These are phyloP conservation scores for Globisporangium middletonii DNA, from an alignment of 352 stramenopile genomes.

Conservation along the genomic window DNA sequence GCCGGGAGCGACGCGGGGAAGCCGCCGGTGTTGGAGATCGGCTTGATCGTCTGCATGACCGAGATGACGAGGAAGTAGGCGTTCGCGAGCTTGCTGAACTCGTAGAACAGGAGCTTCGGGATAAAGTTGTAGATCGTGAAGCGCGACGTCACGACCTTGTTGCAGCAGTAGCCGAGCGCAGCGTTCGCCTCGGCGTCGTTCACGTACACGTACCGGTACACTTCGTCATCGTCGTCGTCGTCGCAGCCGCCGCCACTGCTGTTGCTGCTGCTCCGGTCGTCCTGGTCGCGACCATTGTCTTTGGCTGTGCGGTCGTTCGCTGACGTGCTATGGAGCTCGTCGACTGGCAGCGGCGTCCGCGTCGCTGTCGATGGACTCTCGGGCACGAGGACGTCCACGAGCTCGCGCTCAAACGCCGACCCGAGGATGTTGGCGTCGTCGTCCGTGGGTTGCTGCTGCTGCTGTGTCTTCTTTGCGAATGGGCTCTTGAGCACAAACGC, in stretches of 20 bases:
- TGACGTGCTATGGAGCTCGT: constrained; percentile 10
- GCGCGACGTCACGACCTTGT: constrained; percentile 86
- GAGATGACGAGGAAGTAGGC: constrained; percentile 93
- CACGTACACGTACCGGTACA: constrained; percentile 64
- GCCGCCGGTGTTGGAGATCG: constrained; percentile 89
- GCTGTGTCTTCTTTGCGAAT: not conserved
- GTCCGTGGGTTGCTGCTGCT: constrained; percentile 1
- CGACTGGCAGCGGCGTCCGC: constrained; percentile 1
- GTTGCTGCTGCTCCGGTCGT: not conserved
- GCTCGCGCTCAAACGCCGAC: constrained; percentile 9
- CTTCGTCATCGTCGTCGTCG: constrained; percentile 28
- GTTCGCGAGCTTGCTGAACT: constrained; percentile 90
- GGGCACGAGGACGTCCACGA: constrained; percentile 14
- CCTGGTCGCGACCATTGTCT: not conserved
- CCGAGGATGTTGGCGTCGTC: constrained; percentile 14
- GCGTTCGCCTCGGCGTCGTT: constrained; percentile 62
- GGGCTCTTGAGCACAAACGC: constrained; percentile 11
- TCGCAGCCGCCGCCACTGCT: not conserved
- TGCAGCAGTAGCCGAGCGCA: constrained; percentile 54
- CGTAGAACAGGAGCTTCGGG: constrained; percentile 88
- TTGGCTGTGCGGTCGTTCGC: not conserved
- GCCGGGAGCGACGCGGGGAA: constrained; percentile 88
- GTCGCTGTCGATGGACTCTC: constrained; percentile 10
- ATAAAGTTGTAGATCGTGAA: constrained; percentile 91
- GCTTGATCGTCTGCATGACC: constrained; percentile 87